Evolutionary conservation across 495 filamentous ascomycete species (phyloP), one percentile per base, ranked within the genome.

Genomic region (Achaetomiella virescens): DNA sequence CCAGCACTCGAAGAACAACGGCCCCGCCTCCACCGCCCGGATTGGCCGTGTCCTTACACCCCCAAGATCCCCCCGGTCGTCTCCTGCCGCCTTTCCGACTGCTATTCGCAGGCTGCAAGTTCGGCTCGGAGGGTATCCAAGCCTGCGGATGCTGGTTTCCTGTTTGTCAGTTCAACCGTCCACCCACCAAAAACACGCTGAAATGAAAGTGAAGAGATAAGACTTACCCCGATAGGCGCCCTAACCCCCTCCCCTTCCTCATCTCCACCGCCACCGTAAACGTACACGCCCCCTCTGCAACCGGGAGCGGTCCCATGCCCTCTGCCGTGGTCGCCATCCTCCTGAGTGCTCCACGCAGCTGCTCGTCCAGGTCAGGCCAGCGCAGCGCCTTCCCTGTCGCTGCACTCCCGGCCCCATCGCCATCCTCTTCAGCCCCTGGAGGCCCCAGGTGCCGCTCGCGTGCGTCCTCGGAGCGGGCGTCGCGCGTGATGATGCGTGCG

Each of bases 231-330:
- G 59, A 90, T 83, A n/a, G 91, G 93, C 20, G 86, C 81, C 37
- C 84, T 76, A 31, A 31, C 27, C 27, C 27, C 2, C 81, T 80
- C 45, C 88, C 83, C 48, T 89, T 84, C 35, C 83, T 80, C 57
- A 96, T 74, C 71, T 97, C 93, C 25, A 96, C 84, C 31, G 86
- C 89, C 24, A 97, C 75, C 14, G 89, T 96, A 64, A 89, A 97
- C 17, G 87, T 87, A 70, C 91, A 95, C 20, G 4, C 14, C 6
- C 18, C 17, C 41, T 4, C 41, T 4, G 4, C 17, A 20, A 27
- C 14, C 21, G 90, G 89, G 55, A 95, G 63, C 2, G 84, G 78
- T 2, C 65, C 75, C 60, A 96, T 72, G 25, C 74, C 75, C 42
- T 84, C 78, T 58, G 83, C 83, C 21, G 80, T 69, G 25, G 74